These are phyloP conservation scores for Eucalyptus polybractea DNA, from an alignment of 345 rosid genomes.

Conservation along the genomic window DNA sequence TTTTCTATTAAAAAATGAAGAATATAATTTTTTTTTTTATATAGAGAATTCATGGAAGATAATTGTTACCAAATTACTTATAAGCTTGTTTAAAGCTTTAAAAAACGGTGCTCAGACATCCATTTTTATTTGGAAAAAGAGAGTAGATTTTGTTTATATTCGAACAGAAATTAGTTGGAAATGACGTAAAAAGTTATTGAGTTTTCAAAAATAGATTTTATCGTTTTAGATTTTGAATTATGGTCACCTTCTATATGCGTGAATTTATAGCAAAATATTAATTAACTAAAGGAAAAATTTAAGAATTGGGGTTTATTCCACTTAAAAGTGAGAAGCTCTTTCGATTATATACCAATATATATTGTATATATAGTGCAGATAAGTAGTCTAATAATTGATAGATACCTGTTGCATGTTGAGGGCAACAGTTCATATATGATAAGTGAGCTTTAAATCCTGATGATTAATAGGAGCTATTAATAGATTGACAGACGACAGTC, in stretches of 20 bases:
- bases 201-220: not conserved
- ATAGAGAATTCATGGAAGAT: not conserved
- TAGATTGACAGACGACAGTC: not conserved
- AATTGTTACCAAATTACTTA: too few relatives aligned
- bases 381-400: not conserved
- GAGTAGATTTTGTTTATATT: too few relatives aligned
- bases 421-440: not conserved
- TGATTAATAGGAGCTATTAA: not conserved
- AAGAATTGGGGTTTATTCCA: not conserved
- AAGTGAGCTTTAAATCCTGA: not conserved
- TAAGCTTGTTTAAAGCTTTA: not conserved
- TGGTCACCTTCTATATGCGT: not conserved
- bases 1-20: too few relatives aligned
- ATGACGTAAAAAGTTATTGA: not conserved
- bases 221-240: too few relatives aligned
- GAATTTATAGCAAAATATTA: not conserved
- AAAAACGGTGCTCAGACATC: not conserved
- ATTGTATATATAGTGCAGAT: not conserved
- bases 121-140: not conserved
- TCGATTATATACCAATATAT: not conserved
- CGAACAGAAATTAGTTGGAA: not conserved
- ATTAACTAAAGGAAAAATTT: not conserved
- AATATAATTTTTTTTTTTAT: too few relatives aligned
- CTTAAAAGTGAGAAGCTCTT: not conserved
- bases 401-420: not conserved